Evolutionary conservation across 371 early-diverging fungal species (phyloP).

Genomic region (Saksenaea oblongispora): DNA sequence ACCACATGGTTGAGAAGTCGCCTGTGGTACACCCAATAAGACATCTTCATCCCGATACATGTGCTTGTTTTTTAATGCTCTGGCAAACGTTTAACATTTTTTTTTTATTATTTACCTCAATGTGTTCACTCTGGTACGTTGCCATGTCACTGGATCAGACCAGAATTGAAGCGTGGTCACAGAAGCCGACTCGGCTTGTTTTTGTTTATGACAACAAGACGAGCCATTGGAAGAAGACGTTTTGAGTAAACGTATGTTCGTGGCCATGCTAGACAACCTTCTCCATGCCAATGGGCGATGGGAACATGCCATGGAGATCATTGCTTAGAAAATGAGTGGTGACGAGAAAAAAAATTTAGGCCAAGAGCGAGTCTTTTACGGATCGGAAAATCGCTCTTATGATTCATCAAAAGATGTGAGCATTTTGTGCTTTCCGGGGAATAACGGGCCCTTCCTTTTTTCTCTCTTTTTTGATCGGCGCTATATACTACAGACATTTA

Average conservation of each 20-base stretch:
- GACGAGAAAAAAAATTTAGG: neutral
- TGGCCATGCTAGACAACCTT: neutral
- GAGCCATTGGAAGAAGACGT: neutral
- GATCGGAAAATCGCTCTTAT: neutral
- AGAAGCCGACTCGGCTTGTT: slow-evolving; percentile 1
- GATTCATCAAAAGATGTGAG: neutral
- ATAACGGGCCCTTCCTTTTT: neutral
- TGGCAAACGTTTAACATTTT: too few relatives aligned
- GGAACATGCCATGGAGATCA: neutral
- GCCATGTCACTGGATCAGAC: slow-evolving; percentile 50
- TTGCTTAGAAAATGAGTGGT: neutral
- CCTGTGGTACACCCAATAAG: slow-evolving; percentile 56
- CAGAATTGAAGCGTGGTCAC: slow-evolving; percentile 35
- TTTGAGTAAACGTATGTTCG: neutral
- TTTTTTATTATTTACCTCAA: slow-evolving; percentile 28
- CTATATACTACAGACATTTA: too few relatives aligned
- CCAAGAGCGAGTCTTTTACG: neutral
- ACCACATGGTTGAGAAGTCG: slow-evolving; percentile 56
- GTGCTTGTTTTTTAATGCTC: neutral
- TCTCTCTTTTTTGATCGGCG: too few relatives aligned
- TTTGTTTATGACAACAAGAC: slow-evolving; percentile 12
- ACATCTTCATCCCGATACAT: slow-evolving; percentile 27
- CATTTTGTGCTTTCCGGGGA: neutral
- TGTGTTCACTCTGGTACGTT: slow-evolving; percentile 49
- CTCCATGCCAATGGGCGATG: neutral